Evolutionary conservation across 2,329 filamentous ascomycete species (phyloP).

Genomic region (Fusarium sp.): DNA sequence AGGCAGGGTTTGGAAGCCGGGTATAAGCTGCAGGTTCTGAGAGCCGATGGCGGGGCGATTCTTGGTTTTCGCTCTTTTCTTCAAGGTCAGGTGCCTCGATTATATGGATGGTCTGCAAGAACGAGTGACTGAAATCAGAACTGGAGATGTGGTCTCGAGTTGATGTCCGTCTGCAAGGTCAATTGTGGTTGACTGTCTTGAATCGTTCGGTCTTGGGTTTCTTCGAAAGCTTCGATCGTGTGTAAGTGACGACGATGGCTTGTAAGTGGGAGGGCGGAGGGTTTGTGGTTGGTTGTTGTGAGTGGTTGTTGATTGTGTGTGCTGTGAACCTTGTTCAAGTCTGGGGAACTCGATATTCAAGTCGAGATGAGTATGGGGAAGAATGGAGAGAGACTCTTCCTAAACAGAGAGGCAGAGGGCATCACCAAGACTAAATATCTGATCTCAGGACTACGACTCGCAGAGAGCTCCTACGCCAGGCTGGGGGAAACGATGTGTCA

Average conservation of each 20-base stretch:
- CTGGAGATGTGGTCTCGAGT: conserved; percentile 1
- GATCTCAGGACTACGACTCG: conserved; percentile 26
- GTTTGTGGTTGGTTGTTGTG: conserved; percentile 14
- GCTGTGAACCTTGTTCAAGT: conserved; percentile 23
- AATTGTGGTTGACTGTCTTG: conserved; percentile 24
- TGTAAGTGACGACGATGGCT: conserved; percentile 7
- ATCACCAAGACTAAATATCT: conserved; percentile 43
- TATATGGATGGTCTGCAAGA: not conserved
- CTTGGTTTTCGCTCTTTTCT: conserved; percentile 23
- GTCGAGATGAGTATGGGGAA: conserved; percentile 30
- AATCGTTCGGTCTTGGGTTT: conserved; percentile 14
- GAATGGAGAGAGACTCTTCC: conserved; percentile 35
- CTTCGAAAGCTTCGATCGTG: conserved; percentile 5
- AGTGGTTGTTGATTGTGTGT: conserved; percentile 17
- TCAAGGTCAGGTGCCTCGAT: conserved; percentile 7
- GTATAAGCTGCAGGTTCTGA: conserved; percentile 21
- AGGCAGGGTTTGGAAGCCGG: conserved; percentile 32
- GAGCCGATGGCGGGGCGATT: conserved; percentile 22
- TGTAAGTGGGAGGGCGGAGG: conserved; percentile 23
- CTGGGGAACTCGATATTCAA: conserved; percentile 32
- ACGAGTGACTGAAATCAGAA: conserved; percentile 8
- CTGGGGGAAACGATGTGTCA: conserved; percentile 43
- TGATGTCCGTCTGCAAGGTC: conserved; percentile 3
- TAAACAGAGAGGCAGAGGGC: conserved; percentile 34
- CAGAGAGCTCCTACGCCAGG: conserved; percentile 30